A percentile compares a stretch with the other conserved stretches of the same genome.
These are phyloP conservation scores for Aspergillus tubingensis DNA, from an alignment of 2,329 filamentous ascomycete genomes.

Conservation along the genomic window DNA sequence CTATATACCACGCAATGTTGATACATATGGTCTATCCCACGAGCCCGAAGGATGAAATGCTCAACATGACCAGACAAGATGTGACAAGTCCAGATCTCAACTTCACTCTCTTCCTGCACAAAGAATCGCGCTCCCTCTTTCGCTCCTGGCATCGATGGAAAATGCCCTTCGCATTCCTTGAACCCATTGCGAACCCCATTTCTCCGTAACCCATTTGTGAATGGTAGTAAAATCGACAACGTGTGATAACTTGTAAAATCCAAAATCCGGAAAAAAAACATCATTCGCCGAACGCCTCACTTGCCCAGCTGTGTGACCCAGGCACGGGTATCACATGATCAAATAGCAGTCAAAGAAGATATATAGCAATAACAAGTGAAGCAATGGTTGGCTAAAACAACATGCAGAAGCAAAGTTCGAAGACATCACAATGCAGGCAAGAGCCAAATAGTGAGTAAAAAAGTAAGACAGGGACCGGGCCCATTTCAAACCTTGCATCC, in stretches of 20 bases:
- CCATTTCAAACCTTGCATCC: conserved; percentile 2
- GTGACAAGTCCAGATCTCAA: neutral
- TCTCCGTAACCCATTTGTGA: neutral
- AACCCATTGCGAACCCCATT: neutral
- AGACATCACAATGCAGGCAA: conserved; percentile 18
- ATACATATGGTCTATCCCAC: neutral
- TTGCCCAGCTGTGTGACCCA: conserved; percentile 29
- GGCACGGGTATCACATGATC: conserved; percentile 28
- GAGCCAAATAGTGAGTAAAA: conserved; percentile 1
- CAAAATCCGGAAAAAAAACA: neutral
- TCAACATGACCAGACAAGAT: neutral
- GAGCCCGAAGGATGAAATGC: neutral
- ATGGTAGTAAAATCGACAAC: neutral
- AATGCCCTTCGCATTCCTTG: too few relatives aligned
- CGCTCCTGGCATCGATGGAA: neutral
- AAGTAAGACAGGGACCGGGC: conserved; percentile 19
- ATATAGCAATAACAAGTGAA: conserved; percentile 11
- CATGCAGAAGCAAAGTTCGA: conserved; percentile 12
- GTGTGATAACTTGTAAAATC: conserved; percentile 1
- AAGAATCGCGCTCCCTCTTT: neutral
- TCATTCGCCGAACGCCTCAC: conserved; percentile 21
- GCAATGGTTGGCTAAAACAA: conserved; percentile 13
- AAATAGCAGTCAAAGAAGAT: conserved; percentile 7
- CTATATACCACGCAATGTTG: neutral
- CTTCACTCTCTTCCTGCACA: neutral